Conservation (phyloP, 768 basidiomycete genomes). For the Xerocomus spinulosus region DNA sequence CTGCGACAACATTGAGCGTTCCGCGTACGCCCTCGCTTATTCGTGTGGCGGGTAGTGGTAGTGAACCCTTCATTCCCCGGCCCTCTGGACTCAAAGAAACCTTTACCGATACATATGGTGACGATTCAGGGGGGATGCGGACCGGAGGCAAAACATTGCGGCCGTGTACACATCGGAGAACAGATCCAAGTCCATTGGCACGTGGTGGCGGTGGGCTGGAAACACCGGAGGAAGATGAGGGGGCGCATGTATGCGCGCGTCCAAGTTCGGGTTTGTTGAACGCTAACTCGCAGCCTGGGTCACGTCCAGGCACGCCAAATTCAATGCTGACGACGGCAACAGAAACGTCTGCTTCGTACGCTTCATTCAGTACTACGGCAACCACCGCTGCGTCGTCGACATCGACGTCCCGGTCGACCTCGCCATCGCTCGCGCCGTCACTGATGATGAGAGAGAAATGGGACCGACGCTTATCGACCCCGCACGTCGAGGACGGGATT, state of each 20-base stretch:
- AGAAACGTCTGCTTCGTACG: slow-evolving; percentile 19
- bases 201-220: background rate
- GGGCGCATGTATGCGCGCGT: background rate
- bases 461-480: background rate
- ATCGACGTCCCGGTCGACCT: slow-evolving; percentile 15
- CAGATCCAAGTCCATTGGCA: slow-evolving; percentile 6
- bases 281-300: background rate
- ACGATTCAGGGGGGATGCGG: slow-evolving; percentile 8
- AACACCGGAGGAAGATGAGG: slow-evolving; percentile 4
- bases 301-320: slow-evolving; percentile 18
- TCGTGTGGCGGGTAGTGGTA: background rate
- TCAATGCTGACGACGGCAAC: slow-evolving; percentile 21
- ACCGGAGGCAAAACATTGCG: background rate
- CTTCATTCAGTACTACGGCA: slow-evolving; percentile 19
- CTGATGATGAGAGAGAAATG: background rate
- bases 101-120: slow-evolving; percentile 17
- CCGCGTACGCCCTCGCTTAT: slow-evolving; percentile 7
- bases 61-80: slow-evolving; percentile 10
- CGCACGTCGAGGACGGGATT: background rate
- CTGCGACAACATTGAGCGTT: slow-evolving; percentile 13
- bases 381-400: slow-evolving; percentile 11
- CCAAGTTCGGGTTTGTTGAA: slow-evolving; percentile 1
- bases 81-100: slow-evolving; percentile 22
- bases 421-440: slow-evolving; percentile 7
- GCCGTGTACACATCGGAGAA: slow-evolving; percentile 3